A percentile compares a stretch with the other conserved stretches of the same genome.
Evolutionary conservation across 306 rosid species (phyloP).

Genomic region (Rosa multiflora): DNA sequence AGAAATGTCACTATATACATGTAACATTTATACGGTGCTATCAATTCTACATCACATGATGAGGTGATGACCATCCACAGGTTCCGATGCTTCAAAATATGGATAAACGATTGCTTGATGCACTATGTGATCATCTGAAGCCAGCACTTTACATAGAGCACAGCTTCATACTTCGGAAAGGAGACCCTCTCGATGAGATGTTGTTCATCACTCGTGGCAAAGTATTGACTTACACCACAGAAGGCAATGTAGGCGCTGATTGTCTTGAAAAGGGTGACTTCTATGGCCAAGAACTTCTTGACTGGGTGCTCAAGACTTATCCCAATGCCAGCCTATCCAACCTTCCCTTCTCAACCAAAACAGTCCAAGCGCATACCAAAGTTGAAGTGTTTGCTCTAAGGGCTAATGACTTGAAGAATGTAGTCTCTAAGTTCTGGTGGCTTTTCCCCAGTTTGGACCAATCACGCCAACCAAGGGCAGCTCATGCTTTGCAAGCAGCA

Average conservation of each 20-base stretch:
- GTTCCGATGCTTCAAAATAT: not conserved
- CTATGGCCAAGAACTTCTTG: conserved; percentile 60
- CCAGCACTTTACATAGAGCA: conserved; percentile 41
- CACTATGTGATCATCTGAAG: conserved; percentile 46
- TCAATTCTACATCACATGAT: not conserved
- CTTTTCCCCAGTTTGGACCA: conserved; percentile 52
- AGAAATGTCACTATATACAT: not conserved
- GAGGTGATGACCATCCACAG: not conserved
- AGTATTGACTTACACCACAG: conserved; percentile 41
- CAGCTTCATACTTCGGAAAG: conserved; percentile 37
- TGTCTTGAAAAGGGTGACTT: conserved; percentile 48
- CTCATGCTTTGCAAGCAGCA: conserved; percentile 61
- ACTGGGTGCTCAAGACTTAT: conserved; percentile 36
- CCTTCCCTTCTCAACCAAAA: conserved; percentile 56
- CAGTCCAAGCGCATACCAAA: conserved; percentile 45
- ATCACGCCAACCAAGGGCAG: conserved; percentile 60
- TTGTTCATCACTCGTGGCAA: conserved; percentile 51
- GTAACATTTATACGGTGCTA: not conserved
- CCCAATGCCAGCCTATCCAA: not conserved
- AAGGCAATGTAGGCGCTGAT: not conserved
- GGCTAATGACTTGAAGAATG: conserved; percentile 48
- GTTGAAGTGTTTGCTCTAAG: conserved; percentile 67
- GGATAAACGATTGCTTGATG: conserved; percentile 38
- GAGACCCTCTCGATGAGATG: conserved; percentile 53
- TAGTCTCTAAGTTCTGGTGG: conserved; percentile 57